Base-by-base conservation (phyloP, 192 early-diverging fungal species). In the Diversispora epigaea region DNA sequence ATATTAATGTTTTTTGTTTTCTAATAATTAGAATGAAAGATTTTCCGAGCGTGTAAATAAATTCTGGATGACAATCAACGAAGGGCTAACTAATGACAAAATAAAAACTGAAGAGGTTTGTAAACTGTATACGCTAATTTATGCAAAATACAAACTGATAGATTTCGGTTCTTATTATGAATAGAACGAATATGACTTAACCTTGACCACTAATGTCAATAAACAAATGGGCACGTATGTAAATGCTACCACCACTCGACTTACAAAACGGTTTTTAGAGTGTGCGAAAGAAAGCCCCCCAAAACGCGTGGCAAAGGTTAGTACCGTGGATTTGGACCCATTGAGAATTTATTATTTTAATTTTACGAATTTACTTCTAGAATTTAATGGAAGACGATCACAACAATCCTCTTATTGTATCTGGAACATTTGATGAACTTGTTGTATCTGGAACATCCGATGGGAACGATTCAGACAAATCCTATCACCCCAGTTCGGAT, bases 151-250 rank as follows among this genome's bases (percentile, higher is more conserved):
- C 17, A 0, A 61, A 61, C 0, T n/a, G 6, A 61, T 61, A 61
- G 22, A 61, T 61, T 61, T 61, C 19, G 58, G 19, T 61, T 61
- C 32, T 61, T 61, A 61, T 61, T 61, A 61, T 11, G 58, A 61
- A 61, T 61, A 61, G 58, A 61, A 39, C 19, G 9, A 61, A 61
- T 61, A 61, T 40, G 58, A 61, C 32, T 61, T 41, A n/a, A 61
- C 58, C 22, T 10, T 61, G 19, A 22, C 19, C 2, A 8, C 4
- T 17, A 52, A 52, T 4, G 50, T 52, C 3, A 52, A 52, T 52
- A 52, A 52, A 11, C 50, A 52, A 52, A 52, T 52, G 50, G 50
- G 50, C 4, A 17, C 50, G 0, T 52, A 2, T 32, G 4, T 8
- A 52, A 52, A 52, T 49, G 50, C 50, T 11, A 52, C 2, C 50